Percentiles rank a stretch among this genome's conserved stretches.
These are phyloP conservation scores for Ophidiomyces ophidiicola DNA, from an alignment of 2,329 filamentous ascomycete species.

Conservation along the genomic window DNA sequence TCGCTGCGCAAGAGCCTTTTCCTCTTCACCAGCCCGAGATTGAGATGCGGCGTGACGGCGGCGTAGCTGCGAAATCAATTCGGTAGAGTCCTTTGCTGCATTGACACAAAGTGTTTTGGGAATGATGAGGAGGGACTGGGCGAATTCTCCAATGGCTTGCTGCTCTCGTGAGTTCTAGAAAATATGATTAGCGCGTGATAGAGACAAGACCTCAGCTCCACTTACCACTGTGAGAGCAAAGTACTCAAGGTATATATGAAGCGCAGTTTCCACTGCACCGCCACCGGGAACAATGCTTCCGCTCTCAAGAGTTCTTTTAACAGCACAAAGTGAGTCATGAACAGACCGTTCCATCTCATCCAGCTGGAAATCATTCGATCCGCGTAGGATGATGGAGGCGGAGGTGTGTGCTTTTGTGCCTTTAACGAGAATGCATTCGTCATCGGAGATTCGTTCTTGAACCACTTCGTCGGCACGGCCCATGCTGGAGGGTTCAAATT, in stretches of 20 bases:
- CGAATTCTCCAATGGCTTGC: conserved; percentile 94
- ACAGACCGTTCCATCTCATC: conserved; percentile 99
- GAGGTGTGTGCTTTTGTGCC: conserved; percentile 90
- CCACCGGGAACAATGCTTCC: conserved; percentile 94
- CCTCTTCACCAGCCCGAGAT: conserved; percentile 63
- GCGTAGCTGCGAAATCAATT: conserved; percentile 88
- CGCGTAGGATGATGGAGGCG: conserved; percentile 89
- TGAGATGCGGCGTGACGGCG: conserved; percentile 90
- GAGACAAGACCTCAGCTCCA: conserved; percentile 17
- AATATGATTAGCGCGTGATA: conserved; percentile 9
- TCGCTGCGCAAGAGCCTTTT: conserved; percentile 80
- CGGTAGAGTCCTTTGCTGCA: conserved; percentile 88
- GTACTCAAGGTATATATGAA: conserved; percentile 98
- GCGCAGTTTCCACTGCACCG: conserved; percentile 92
- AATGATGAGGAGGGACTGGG: conserved; percentile 82
- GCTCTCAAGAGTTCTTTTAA: conserved; percentile 93
- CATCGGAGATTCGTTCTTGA: conserved; percentile 97
- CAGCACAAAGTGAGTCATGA: conserved; percentile 89
- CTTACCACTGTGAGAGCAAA: conserved; percentile 86
- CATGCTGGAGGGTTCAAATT: conserved; percentile 80
- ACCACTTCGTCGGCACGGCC: conserved; percentile 88
- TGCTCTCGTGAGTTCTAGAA: conserved; percentile 74
- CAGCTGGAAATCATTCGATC: conserved; percentile 88
- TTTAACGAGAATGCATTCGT: conserved; percentile 95
- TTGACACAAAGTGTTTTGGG: conserved; percentile 96